Evolutionary conservation across 2,329 filamentous ascomycete genomes (phyloP).

Genomic region (Dactylella cylindrospora): DNA sequence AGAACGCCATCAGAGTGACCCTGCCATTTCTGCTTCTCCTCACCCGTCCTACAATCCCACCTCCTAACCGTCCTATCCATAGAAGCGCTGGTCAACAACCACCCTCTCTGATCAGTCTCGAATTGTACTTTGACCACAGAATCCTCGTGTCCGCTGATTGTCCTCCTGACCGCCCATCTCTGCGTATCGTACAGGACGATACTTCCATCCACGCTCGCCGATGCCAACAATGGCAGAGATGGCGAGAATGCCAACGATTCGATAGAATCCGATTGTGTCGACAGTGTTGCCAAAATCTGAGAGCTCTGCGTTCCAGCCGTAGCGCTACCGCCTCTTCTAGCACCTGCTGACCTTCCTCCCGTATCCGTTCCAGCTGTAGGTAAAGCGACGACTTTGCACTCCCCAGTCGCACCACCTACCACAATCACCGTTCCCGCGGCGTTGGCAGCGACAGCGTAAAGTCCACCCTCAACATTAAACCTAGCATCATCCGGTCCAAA

Average conservation of each 20-base stretch:
- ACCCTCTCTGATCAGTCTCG: slow-evolving; percentile 62
- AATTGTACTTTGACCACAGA: slow-evolving; percentile 94
- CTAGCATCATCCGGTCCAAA: slow-evolving; percentile 81
- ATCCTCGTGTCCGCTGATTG: slow-evolving; percentile 82
- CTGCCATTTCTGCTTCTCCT: slow-evolving; percentile 78
- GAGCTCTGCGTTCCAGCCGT: slow-evolving; percentile 58
- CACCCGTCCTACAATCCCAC: slow-evolving; percentile 79
- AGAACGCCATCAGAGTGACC: slow-evolving; percentile 68
- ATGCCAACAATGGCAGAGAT: slow-evolving; percentile 61
- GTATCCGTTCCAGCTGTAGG: slow-evolving; percentile 59
- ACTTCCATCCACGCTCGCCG: slow-evolving; percentile 70
- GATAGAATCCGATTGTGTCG: slow-evolving; percentile 75
- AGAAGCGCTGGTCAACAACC: slow-evolving; percentile 80
- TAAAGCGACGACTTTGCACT: slow-evolving; percentile 80
- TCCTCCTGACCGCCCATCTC: slow-evolving; percentile 76
- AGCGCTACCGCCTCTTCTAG: slow-evolving; percentile 53
- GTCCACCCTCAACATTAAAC: slow-evolving; percentile 85
- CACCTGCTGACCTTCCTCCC: slow-evolving; percentile 50
- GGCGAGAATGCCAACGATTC: slow-evolving; percentile 72
- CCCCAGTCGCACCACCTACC: slow-evolving; percentile 82
- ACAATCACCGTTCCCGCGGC: slow-evolving; percentile 77
- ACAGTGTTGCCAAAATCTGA: slow-evolving; percentile 77
- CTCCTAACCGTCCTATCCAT: slow-evolving; percentile 88
- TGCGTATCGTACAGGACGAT: slow-evolving; percentile 86
- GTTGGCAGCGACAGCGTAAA: slow-evolving; percentile 84